These are phyloP conservation scores for Manihot esculenta DNA, from an alignment of 441 rosid species.

Conservation along the genomic window DNA sequence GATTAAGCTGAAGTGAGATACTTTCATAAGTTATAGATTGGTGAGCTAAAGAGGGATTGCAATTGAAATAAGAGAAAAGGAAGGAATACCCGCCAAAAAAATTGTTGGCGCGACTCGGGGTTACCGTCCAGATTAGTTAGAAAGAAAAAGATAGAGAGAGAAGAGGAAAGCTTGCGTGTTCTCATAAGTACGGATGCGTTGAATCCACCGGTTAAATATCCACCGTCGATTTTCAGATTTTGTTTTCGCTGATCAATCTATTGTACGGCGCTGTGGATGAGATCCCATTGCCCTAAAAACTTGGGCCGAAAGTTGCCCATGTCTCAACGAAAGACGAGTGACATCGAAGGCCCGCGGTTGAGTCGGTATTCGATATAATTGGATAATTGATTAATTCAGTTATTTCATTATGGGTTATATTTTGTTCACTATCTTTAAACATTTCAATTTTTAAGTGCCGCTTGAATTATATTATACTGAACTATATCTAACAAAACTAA, in stretches of 20 bases:
- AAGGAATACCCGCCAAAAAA: background rate
- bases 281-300: background rate
- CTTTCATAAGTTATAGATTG: background rate
- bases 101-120: constrained; percentile 13
- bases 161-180: background rate
- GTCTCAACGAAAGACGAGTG: too few relatives aligned
- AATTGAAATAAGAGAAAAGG: background rate
- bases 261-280: background rate
- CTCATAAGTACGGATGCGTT: background rate
- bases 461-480: too few relatives aligned
- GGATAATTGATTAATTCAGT: too few relatives aligned
- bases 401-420: too few relatives aligned
- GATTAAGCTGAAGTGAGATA: background rate
- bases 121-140: background rate
- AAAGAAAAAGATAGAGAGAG: too few relatives aligned
- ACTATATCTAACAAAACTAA: too few relatives aligned
- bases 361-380: too few relatives aligned
- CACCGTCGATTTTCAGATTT: too few relatives aligned
- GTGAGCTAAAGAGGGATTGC: background rate
- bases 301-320: background rate
- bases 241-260: background rate
- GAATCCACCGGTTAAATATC: too few relatives aligned
- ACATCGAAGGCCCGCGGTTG: too few relatives aligned
- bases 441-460: too few relatives aligned
- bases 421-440: too few relatives aligned